These are phyloP conservation scores for Abrus precatorius DNA, from an alignment of 306 rosid species.

Conservation along the genomic window DNA sequence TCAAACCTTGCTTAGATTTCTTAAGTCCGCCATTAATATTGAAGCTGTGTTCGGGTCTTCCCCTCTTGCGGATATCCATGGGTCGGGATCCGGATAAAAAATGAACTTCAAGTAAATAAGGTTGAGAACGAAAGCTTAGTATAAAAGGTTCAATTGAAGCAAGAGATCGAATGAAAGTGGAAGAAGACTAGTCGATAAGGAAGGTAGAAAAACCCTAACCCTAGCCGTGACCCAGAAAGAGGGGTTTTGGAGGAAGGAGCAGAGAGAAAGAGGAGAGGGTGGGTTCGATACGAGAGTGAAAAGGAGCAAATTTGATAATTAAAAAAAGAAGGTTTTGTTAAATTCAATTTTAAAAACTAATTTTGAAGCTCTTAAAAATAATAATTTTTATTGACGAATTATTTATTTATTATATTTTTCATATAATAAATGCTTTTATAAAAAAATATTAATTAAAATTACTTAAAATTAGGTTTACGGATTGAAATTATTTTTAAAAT, in stretches of 20 bases:
- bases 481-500: too few relatives aligned
- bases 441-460: too few relatives aligned
- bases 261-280: neutral
- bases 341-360: too few relatives aligned
- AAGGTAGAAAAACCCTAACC: conserved; percentile 51
- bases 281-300: neutral
- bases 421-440: too few relatives aligned
- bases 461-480: too few relatives aligned
- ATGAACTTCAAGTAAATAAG: neutral
- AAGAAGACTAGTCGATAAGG: neutral
- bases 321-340: too few relatives aligned
- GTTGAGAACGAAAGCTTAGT: neutral
- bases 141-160: conserved; percentile 2
- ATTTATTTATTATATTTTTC: too few relatives aligned
- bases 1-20: conserved; percentile 72
- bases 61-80: conserved; percentile 80
- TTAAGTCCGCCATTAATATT: conserved; percentile 72
- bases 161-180: neutral
- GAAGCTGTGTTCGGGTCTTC: conserved; percentile 62
- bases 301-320: neutral
- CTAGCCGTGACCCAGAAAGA: conserved; percentile 42
- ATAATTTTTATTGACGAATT: too few relatives aligned
- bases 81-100: conserved; percentile 60
- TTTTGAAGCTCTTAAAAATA: too few relatives aligned
- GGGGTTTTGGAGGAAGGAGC: conserved; percentile 53